These are phyloP conservation scores for Aleurites moluccanus DNA, from an alignment of 441 rosid species.

Conservation along the genomic window DNA sequence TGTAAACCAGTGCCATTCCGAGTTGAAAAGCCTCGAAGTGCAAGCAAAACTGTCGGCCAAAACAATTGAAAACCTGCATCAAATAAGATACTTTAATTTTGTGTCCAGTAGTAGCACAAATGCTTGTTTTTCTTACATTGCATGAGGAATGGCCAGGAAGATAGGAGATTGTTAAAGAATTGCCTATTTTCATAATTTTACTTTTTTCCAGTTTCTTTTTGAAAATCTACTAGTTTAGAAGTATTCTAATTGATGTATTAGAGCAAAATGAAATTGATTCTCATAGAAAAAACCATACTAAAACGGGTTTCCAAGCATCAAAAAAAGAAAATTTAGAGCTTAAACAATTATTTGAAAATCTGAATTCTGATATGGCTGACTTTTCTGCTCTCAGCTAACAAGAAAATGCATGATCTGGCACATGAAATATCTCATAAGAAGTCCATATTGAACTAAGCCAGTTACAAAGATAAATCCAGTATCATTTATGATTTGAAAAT, in stretches of 20 bases:
- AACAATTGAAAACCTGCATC: slow-evolving; percentile 76
- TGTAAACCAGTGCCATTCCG: slow-evolving; percentile 73
- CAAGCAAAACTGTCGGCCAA: slow-evolving; percentile 77
- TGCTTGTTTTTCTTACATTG: background rate
- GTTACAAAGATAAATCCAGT: too few relatives aligned
- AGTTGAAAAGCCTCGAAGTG: slow-evolving; percentile 88
- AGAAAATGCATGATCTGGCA: too few relatives aligned
- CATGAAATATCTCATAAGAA: too few relatives aligned
- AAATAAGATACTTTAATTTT: background rate
- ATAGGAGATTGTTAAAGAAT: background rate
- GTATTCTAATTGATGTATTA: background rate
- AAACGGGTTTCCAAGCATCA: background rate
- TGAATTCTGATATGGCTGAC: background rate
- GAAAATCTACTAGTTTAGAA: background rate
- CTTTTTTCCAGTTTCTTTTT: too few relatives aligned
- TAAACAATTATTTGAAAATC: background rate
- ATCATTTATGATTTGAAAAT: too few relatives aligned
- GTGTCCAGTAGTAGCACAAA: too few relatives aligned
- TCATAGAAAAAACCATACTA: background rate
- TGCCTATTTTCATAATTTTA: background rate
- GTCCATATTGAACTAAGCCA: too few relatives aligned
- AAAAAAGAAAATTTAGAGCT: background rate
- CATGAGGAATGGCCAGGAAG: background rate
- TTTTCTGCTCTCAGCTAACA: too few relatives aligned
- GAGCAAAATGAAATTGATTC: background rate